Conservation (phyloP, 1,284 basidiomycete species). For the Boletus subluridellus region DNA sequence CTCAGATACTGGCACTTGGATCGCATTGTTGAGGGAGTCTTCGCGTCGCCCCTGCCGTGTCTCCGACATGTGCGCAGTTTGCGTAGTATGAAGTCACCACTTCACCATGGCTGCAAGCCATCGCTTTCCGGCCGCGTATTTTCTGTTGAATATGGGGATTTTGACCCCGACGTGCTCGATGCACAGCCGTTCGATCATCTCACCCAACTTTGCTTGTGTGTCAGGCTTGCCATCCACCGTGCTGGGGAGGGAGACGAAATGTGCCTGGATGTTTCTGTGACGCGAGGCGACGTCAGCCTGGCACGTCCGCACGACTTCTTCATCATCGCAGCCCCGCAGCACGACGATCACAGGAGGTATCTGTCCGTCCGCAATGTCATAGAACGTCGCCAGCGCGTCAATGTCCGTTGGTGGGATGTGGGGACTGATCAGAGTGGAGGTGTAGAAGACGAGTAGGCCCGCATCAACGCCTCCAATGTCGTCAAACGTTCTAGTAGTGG, state of each 20-base stretch:
- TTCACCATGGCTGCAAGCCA: neutral
- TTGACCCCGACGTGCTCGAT: too few relatives aligned
- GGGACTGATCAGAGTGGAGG: neutral
- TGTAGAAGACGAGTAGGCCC: neutral
- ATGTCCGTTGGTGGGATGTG: neutral
- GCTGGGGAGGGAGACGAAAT: neutral
- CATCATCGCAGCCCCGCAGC: neutral
- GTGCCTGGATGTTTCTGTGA: neutral
- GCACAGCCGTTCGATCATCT: too few relatives aligned
- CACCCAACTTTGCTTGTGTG: neutral
- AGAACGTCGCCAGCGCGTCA: neutral
- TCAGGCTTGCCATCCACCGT: neutral
- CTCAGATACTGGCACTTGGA: too few relatives aligned
- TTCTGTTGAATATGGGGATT: too few relatives aligned
- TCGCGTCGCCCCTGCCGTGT: neutral
- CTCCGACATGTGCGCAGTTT: neutral
- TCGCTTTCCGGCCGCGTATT: neutral
- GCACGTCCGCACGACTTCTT: neutral
- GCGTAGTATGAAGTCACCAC: neutral
- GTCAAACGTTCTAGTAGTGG: neutral
- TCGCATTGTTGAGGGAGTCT: neutral
- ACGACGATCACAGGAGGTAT: conserved; percentile 2
- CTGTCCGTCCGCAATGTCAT: neutral
- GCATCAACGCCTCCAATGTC: neutral
- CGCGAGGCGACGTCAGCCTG: neutral